Conservation (phyloP, 768 basidiomycete genomes). For the Suillus subluteus region DNA sequence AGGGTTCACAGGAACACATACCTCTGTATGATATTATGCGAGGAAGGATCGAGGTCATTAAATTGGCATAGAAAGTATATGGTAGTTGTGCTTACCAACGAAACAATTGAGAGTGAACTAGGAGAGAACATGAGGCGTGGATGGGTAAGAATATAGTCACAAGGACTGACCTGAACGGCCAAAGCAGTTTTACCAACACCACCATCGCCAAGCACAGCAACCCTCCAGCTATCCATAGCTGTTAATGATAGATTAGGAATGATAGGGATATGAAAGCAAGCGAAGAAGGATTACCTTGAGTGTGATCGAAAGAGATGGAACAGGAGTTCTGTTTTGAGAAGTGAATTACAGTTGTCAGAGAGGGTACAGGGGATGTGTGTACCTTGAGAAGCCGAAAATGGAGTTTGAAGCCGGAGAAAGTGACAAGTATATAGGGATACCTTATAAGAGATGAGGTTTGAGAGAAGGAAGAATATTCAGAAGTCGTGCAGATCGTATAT, state of each 20-base stretch:
- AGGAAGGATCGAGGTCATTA: conserved; percentile 19
- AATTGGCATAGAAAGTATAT: conserved; percentile 16
- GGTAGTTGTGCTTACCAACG: conserved; percentile 66
- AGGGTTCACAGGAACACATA: conserved; percentile 33
- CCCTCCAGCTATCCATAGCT: conserved; percentile 93
- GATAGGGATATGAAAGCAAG: conserved; percentile 17
- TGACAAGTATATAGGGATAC: conserved; percentile 33
- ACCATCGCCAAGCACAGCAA: conserved; percentile 95
- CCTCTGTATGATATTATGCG: conserved; percentile 48
- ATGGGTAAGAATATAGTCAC: background rate
- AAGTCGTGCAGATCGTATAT: conserved; percentile 72
- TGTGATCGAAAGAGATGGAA: conserved; percentile 34
- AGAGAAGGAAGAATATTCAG: conserved; percentile 36
- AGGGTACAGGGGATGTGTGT: conserved; percentile 5
- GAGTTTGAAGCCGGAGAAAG: conserved; percentile 29
- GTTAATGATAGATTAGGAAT: conserved; percentile 16
- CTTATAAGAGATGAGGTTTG: conserved; percentile 27
- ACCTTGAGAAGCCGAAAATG: conserved; percentile 20
- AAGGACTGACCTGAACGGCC: conserved; percentile 80
- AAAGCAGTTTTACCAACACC: conserved; percentile 97
- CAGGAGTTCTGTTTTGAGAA: conserved; percentile 18
- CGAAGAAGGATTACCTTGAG: conserved; percentile 20
- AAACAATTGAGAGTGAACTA: conserved; percentile 97
- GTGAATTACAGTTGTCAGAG: conserved; percentile 17
- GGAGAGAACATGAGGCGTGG: conserved; percentile 19